Evolutionary conservation across 176 grass and related monocot species (phyloP), one percentile per base, ranked within the genome.

Genomic region (Hsuehochloa calcarea): DNA sequence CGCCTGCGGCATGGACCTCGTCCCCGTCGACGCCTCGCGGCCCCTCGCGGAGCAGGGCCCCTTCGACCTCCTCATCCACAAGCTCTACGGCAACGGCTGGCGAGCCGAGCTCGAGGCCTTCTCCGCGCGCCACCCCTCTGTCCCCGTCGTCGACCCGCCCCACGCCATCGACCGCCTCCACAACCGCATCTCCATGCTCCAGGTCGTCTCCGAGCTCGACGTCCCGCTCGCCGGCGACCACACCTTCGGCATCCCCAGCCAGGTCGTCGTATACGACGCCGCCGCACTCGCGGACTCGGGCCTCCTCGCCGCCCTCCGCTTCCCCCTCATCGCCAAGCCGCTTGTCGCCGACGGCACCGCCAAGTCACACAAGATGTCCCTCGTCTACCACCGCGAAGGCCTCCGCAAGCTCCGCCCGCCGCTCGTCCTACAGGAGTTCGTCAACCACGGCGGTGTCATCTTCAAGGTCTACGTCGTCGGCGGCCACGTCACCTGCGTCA

Each of bases 141-240:
- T 93, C 66, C 89, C 87, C 60, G 49, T 97, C 67, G 74, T 97
- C 65, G 95, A 97, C 77, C 90, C 82, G 46, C 90, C 82, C 16
- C 81, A 73, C 78, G 90, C 92, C 59, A 98, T 98, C 85, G 93
- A 95, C 89, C 87, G 93, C 91, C 89, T 95, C 85, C 93, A 89
- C 89, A 92, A 95, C 83, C 93, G 96, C 86, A 93, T 95, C 85
- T 92, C 96, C 85, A 98, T 98, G 93, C 93, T 98, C 80, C 93
- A 98, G 83, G 87, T 95, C 66, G 96, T 98, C 19, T 93, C 93
- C 52, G 93, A 92, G 72, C 89, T 98, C 55, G 91, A 98, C 74
- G 87, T 87, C 74, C 71, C 74, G 52, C 81, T 56, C 34, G 58
- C 58, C 26, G 83, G 37, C 37, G 64, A 52, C 19, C 65, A 90